Base-by-base conservation (phyloP, 2,329 filamentous ascomycete genomes). In the Penicillium sp. region DNA sequence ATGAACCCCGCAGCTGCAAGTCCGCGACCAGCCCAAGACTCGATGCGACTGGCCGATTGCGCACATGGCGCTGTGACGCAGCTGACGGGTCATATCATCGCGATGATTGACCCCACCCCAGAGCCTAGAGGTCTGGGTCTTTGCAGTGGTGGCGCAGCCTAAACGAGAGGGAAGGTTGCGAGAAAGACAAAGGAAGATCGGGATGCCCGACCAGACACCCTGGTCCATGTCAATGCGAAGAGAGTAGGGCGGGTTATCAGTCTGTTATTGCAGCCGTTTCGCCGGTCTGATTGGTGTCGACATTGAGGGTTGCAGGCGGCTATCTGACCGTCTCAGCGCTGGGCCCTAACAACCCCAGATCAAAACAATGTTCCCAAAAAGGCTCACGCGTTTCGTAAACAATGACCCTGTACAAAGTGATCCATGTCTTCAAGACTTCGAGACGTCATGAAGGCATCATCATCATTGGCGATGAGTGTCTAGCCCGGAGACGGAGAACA, bases 1-100 rank as follows among this genome's bases (percentile, higher is more conserved):
- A 70, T 65, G 57, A 51, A 70, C 68, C 68, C 68, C 69, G 69
- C 69, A 71, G 67, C 42, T 59, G 56, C 49, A 22, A 64, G 7
- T 54, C 49, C 50, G 63, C 28, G 59, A 28, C 62, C 63, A 64
- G 61, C 50, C 62, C 55, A 59, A 67, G 53, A 56, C 56, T 40
- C 40, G 50, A 62, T 37, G 54, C 58, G 58, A 70, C 66, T 70
- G 68, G 68, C 40, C 33, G 60, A 60, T 64, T 56, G 58, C 26
- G 28, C 68, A 69, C 68, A 68, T 69, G 68, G 68, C 62, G 58
- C 53, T 59, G 67, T 65, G 67, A 68, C 65, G 62, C 63, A 67
- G 59, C 54, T 62, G 65, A 71, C 54, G 59, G 59, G 60, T 71
- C 69, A 71, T 64, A 71, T 70, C 64, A 64, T 68, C 49, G 47